phyloP scores from a whole-genome alignment of 345 rosid genomes.

The Eucalyptus sp. region DNA sequence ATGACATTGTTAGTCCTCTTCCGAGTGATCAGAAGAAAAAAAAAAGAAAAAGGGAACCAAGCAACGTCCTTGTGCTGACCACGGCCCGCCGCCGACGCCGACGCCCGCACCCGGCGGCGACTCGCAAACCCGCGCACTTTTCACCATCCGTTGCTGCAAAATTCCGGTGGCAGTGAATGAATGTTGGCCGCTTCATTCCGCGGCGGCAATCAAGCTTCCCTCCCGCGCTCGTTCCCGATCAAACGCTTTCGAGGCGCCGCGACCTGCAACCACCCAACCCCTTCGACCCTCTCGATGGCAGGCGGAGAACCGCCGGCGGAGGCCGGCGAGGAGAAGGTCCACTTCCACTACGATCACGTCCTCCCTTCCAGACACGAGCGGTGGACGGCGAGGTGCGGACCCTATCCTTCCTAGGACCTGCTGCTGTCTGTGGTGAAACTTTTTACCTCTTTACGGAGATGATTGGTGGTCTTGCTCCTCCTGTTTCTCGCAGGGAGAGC shows the following conservation, averaged over 20 bases:
- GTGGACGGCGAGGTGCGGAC: slow-evolving; percentile 62
- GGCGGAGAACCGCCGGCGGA: neutral
- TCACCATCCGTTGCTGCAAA: neutral
- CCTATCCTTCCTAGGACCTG: neutral
- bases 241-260: neutral
- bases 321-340: slow-evolving; percentile 9
- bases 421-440: neutral
- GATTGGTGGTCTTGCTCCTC: neutral
- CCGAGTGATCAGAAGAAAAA: accelerated
- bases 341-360: slow-evolving; percentile 59
- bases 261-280: neutral
- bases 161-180: neutral
- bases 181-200: neutral
- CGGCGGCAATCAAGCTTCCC: neutral
- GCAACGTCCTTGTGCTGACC: neutral
- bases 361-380: slow-evolving; percentile 57
- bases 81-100: neutral
- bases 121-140: neutral
- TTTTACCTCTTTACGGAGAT: neutral
- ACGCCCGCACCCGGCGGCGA: neutral
- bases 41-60: too few relatives aligned
- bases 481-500: slow-evolving; percentile 36
- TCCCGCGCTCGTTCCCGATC: neutral
- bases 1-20: neutral
- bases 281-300: neutral